These are phyloP conservation scores for Alternaria triticina DNA, from an alignment of 2,329 filamentous ascomycete genomes.

Conservation along the genomic window DNA sequence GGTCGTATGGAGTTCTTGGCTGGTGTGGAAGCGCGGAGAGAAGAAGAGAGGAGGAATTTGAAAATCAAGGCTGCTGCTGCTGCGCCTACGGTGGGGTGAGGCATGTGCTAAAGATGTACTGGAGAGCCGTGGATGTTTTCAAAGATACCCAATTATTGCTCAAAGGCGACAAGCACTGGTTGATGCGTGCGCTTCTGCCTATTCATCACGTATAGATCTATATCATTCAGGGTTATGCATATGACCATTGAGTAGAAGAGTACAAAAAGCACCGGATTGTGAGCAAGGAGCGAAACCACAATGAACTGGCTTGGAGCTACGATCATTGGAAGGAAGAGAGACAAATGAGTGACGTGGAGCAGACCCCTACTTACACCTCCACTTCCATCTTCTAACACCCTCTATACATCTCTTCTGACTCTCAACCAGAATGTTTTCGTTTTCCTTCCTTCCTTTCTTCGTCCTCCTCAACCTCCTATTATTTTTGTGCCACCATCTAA, in stretches of 20 bases:
- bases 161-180: neutral
- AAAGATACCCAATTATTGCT: constrained; percentile 16
- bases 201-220: neutral
- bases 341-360: neutral
- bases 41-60: constrained; percentile 58
- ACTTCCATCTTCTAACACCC: neutral
- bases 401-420: neutral
- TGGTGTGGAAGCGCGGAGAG: constrained; percentile 61
- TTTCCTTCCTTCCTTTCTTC: constrained; percentile 1
- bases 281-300: neutral
- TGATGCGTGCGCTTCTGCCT: neutral
- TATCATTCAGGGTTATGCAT: neutral
- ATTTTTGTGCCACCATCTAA: neutral
- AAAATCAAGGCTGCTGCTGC: constrained; percentile 50
- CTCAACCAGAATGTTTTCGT: neutral
- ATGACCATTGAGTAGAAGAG: neutral
- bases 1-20: constrained; percentile 68
- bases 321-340: neutral
- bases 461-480: constrained; percentile 3
- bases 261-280: neutral
- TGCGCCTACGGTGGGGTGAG: constrained; percentile 5
- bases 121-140: neutral
- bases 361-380: neutral
- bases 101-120: neutral
- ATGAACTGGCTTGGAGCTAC: neutral